Evolutionary conservation across 345 rosid genomes (phyloP), one percentile per base, ranked within the genome.

Genomic region (Linum lewisii): DNA sequence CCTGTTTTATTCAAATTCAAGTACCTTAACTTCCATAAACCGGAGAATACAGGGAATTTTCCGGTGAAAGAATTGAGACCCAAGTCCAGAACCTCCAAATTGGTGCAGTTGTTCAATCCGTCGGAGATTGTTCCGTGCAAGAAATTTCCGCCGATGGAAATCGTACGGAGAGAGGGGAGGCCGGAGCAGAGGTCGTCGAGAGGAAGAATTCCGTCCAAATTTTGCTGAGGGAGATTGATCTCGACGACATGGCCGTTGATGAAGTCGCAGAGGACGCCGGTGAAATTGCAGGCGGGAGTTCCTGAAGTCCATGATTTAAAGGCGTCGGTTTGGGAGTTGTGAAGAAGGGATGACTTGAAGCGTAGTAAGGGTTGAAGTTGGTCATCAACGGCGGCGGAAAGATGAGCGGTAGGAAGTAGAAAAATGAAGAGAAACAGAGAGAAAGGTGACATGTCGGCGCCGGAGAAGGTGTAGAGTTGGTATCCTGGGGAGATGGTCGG

Each of bases 1-100:
- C 96, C 95, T 2, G 84, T 81, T 19, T 51, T 66, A 64, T 88
- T 91, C 64, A 91, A 59, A 59, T 69, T 76, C 72, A 91, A 54
- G 65, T 79, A 50, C 64, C 54, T 73, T 67, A 90, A 67, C 13
- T 68, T 63, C 1, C 6, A 45, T 21, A 86, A 60, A 7, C 72
- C 61, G 51, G 84, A 76, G 72, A 86, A 78, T 9, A 78, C 83
- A 18, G 90, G 98, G 4, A 88, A 78, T 45, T 72, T 57, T 1
- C 95, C 96, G 6, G 84, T 57, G 66, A 91, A 85, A 0, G 61
- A 32, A 77, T 88, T 91, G 64, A 2, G 1, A 0, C 86, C 92
- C 75, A 88, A 77, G 69, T 84, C 72, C 57, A 91, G 63, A 42
- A 79, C 69, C 76, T 69, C 66, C 67, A 91, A 59, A 16, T 67